Percentiles rank a stretch among this genome's conserved stretches.
Conservation (phyloP, 2,329 filamentous ascomycete species). For the Whalleya microplaca region DNA sequence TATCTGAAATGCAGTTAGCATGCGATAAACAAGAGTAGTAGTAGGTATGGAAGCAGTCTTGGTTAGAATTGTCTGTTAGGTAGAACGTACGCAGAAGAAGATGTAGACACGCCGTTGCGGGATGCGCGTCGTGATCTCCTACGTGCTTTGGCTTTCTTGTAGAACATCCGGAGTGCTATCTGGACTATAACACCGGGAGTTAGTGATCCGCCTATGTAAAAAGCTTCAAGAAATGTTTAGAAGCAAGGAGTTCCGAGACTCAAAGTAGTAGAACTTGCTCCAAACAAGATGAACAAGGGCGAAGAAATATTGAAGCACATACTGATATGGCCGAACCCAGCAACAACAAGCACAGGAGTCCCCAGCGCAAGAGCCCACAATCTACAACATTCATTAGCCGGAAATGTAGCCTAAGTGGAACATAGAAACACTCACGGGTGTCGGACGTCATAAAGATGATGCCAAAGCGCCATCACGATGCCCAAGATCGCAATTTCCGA, state of each 20-base stretch:
- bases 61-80: background rate
- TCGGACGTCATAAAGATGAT: slow-evolving; percentile 51
- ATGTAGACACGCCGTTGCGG: background rate
- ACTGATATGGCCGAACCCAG: slow-evolving; percentile 52
- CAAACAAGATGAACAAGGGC: background rate
- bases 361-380: slow-evolving; percentile 62
- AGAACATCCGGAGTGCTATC: slow-evolving; percentile 25
- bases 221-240: slow-evolving; percentile 24
- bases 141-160: slow-evolving; percentile 25
- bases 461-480: slow-evolving; percentile 56
- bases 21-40: no score
- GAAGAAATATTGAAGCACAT: background rate
- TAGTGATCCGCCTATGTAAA: background rate
- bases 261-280: background rate
- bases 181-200: slow-evolving; percentile 19
- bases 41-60: background rate
- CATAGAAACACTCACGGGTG: slow-evolving; percentile 51
- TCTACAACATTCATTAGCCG: slow-evolving; percentile 11
- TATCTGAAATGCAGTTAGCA: slow-evolving; percentile 2
- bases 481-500: slow-evolving; percentile 61
- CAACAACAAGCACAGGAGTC: slow-evolving; percentile 63
- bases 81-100: slow-evolving; percentile 13
- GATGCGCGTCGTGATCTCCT: slow-evolving; percentile 5
- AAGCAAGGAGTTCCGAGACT: background rate
- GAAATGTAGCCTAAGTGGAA: background rate